phyloP scores from a whole-genome alignment of 345 rosid species.

The Nephelium lappaceum region DNA sequence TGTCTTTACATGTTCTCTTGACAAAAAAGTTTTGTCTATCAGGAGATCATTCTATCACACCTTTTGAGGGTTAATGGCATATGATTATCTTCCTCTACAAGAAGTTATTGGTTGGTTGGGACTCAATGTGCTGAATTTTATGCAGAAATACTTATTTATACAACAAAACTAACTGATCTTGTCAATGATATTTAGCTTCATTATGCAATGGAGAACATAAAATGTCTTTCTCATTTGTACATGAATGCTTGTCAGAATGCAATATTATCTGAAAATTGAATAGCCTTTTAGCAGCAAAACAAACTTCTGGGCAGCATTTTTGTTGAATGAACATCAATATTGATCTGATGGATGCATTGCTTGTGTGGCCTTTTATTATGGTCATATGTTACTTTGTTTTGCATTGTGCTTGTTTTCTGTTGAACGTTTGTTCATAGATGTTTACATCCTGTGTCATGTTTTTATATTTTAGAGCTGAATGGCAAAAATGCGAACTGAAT shows the following conservation, averaged over 20 bases:
- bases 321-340: background rate
- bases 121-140: conserved; percentile 2
- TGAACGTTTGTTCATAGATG: background rate
- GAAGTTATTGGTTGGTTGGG: conserved; percentile 16
- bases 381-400: background rate
- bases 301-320: conserved; percentile 6
- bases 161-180: background rate
- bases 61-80: background rate
- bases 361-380: background rate
- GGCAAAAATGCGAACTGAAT: background rate
- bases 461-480: background rate
- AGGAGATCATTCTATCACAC: background rate
- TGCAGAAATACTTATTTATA: conserved; percentile 10
- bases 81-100: conserved; percentile 8
- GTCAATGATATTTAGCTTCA: background rate
- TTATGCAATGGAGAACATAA: background rate
- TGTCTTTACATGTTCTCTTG: conserved; percentile 11
- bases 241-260: background rate
- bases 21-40: background rate
- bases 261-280: background rate
- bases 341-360: background rate
- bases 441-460: background rate
- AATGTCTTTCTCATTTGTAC: background rate
- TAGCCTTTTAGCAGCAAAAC: background rate
- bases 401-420: background rate